Evolutionary conservation across 1,139 yeast species (phyloP), one percentile per base, ranked within the genome.

Genomic region (Nakaseomyces delphensis): DNA sequence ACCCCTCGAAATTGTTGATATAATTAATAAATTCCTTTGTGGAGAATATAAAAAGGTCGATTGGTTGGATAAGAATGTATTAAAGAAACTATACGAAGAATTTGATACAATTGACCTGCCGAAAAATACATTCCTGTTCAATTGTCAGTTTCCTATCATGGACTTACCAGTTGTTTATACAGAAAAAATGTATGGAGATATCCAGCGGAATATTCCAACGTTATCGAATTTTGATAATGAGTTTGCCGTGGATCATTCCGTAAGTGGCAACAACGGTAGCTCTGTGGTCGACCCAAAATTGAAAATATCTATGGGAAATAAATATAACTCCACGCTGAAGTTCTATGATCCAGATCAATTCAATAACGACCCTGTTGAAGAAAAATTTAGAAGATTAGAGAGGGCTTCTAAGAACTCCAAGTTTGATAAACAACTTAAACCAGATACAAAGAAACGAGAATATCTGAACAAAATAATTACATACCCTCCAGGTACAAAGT

Each of bases 151-250:
- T 37, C 82, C 83, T 3, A 76, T 77, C 46, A 86, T 83, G 63
- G 93, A 83, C 51, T 67, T 83, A 23, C 95, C 96, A 0, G 74
- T 89, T 1, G 85, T 89, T 0, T 89, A 73, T 59, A 77, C 89
- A 1, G 95, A 85, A 31, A 48, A 42, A 23, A 41, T 39, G 8
- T 42, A 53, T 60, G 67, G 8, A 59, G 65, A 49, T 68, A 71
- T 56, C 56, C 74, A 31, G 31, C 47, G 54, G 37, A 64, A 49
- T 48, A 57, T 60, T 32, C 64, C 71, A 16, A 57, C 65, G 0
- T 53, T 62, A 27, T 53, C 52, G 40, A 52, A 59, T 47, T 45
- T 56, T 44, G 57, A 58, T 40, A 56, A 66, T 59, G 38, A 16
- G 4, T 27, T 36, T n/a, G 4, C 39, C 7, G 31, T 36, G 3